Conservation (phyloP, 2,329 filamentous ascomycete species). For the Colletotrichum brevisporum region DNA sequence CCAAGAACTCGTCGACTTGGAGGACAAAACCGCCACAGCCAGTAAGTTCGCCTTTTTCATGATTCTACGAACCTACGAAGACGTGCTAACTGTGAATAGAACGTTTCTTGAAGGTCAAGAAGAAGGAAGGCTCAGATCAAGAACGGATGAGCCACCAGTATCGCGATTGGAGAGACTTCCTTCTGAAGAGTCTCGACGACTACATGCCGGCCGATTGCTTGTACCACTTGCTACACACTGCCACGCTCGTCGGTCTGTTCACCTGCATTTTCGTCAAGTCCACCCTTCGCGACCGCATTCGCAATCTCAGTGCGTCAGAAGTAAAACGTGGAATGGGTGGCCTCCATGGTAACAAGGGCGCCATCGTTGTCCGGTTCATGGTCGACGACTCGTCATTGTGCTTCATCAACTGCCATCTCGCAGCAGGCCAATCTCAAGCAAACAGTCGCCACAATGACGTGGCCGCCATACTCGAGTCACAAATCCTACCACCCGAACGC, state of each 20-base stretch:
- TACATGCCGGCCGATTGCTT: slow-evolving; percentile 82
- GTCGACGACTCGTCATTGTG: slow-evolving; percentile 95
- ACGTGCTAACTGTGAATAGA: slow-evolving; percentile 62
- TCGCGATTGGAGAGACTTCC: slow-evolving; percentile 93
- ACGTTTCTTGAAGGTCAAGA: slow-evolving; percentile 91
- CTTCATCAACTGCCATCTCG: slow-evolving; percentile 97
- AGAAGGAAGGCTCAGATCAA: slow-evolving; percentile 83
- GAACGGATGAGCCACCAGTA: slow-evolving; percentile 98
- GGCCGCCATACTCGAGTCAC: slow-evolving; percentile 87
- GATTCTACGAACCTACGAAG: not conserved
- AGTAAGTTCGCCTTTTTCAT: slow-evolving; percentile 64
- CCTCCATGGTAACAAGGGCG: slow-evolving; percentile 96
- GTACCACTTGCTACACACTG: slow-evolving; percentile 89
- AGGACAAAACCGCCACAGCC: slow-evolving; percentile 98
- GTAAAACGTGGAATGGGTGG: slow-evolving; percentile 98
- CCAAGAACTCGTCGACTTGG: slow-evolving; percentile 97
- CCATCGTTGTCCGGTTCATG: slow-evolving; percentile 90
- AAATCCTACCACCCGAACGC: slow-evolving; percentile 79
- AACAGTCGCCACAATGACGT: slow-evolving; percentile 94
- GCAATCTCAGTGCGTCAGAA: slow-evolving; percentile 82
- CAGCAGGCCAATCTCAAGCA: slow-evolving; percentile 92
- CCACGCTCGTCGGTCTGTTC: slow-evolving; percentile 93
- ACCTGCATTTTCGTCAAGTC: slow-evolving; percentile 96
- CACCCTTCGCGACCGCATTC: slow-evolving; percentile 81
- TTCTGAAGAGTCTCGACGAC: slow-evolving; percentile 86